Percentiles rank a stretch among this genome's conserved stretches.
Evolutionary conservation across 176 grass and related monocot genomes (phyloP).

Genomic region (Otatea glauca): DNA sequence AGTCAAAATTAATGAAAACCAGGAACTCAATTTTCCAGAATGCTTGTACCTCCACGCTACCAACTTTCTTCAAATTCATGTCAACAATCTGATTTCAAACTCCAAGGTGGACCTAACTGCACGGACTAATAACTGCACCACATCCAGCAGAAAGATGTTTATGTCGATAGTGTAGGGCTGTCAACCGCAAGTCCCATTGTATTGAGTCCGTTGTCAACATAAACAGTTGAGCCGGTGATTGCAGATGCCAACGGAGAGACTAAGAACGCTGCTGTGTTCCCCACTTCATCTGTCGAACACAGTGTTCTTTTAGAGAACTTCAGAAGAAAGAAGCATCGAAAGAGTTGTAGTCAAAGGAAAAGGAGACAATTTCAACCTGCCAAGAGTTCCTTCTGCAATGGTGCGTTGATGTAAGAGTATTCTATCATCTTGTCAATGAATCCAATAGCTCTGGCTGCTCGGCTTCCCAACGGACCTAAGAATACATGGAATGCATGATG

Average conservation of each 20-base stretch:
- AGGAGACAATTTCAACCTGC: slow-evolving; percentile 50
- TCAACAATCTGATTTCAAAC: neutral
- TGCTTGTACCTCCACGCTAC: slow-evolving; percentile 11
- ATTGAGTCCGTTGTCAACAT: slow-evolving; percentile 91
- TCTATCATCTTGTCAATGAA: slow-evolving; percentile 95
- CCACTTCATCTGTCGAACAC: slow-evolving; percentile 72
- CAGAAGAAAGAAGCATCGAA: neutral
- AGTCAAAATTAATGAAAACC: neutral
- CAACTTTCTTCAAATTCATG: neutral
- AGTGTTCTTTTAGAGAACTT: neutral
- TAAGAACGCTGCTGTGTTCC: slow-evolving; percentile 77
- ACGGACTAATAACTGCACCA: neutral
- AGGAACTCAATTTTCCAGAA: neutral
- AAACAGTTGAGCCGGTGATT: slow-evolving; percentile 77
- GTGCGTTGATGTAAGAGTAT: slow-evolving; percentile 79
- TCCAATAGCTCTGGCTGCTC: slow-evolving; percentile 87
- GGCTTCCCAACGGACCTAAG: slow-evolving; percentile 83
- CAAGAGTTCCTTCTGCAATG: slow-evolving; percentile 81
- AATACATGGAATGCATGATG: neutral
- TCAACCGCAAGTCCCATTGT: slow-evolving; percentile 79
- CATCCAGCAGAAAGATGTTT: neutral
- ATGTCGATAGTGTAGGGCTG: slow-evolving; percentile 59
- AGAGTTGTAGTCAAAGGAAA: neutral
- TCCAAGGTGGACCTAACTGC: neutral
- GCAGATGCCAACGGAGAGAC: slow-evolving; percentile 81